These are phyloP conservation scores for Clonostachys byssicola DNA, from an alignment of 2,329 filamentous ascomycete genomes.

Conservation along the genomic window DNA sequence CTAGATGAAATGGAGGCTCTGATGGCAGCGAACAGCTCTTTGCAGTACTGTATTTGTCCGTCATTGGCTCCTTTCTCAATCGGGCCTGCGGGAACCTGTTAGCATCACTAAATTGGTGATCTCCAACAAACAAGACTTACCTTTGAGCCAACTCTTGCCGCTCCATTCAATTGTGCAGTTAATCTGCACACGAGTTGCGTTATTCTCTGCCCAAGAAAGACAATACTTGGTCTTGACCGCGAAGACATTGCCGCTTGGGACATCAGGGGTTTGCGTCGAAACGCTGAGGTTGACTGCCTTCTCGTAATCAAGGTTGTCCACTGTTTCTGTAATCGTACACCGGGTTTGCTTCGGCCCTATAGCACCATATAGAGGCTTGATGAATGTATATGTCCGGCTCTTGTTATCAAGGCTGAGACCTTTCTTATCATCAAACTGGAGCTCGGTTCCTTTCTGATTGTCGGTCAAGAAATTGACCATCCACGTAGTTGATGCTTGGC, in stretches of 20 bases:
- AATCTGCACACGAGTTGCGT: slow-evolving; percentile 78
- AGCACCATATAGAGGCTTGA: slow-evolving; percentile 79
- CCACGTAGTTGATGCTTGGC: slow-evolving; percentile 71
- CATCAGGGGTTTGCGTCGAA: slow-evolving; percentile 86
- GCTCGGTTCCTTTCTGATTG: slow-evolving; percentile 85
- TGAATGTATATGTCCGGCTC: slow-evolving; percentile 75
- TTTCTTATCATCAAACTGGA: slow-evolving; percentile 81
- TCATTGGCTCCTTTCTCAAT: slow-evolving; percentile 96
- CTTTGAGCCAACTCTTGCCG: slow-evolving; percentile 96
- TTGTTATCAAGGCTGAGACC: slow-evolving; percentile 73
- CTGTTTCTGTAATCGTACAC: slow-evolving; percentile 78
- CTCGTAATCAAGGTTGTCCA: slow-evolving; percentile 85
- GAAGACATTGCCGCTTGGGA: slow-evolving; percentile 91
- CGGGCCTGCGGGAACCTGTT: slow-evolving; percentile 53
- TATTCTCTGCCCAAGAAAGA: slow-evolving; percentile 85
- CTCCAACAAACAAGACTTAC: slow-evolving; percentile 40
- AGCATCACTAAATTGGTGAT: neutral
- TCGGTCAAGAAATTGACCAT: slow-evolving; percentile 82
- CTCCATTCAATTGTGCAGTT: slow-evolving; percentile 94
- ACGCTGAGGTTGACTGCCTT: slow-evolving; percentile 80
- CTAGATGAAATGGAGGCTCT: slow-evolving; percentile 69
- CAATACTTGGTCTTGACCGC: slow-evolving; percentile 92
- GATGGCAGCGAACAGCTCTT: slow-evolving; percentile 71
- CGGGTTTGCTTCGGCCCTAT: slow-evolving; percentile 95
- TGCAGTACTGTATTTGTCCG: slow-evolving; percentile 80